These are phyloP conservation scores for Hypoxylon sp. DNA, from an alignment of 2,329 filamentous ascomycete genomes.

Conservation along the genomic window DNA sequence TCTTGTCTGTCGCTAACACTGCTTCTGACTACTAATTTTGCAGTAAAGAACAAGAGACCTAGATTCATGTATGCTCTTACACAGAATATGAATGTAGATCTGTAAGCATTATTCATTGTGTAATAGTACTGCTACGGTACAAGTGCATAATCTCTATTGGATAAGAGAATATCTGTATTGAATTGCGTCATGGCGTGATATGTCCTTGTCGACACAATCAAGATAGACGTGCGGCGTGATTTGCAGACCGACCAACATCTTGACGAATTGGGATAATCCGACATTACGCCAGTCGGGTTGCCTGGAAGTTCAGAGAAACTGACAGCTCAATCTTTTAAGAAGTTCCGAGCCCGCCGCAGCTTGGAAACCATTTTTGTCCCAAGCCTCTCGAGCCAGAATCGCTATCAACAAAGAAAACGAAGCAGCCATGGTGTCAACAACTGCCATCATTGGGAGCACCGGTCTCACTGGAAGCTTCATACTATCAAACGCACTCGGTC, in stretches of 20 bases:
- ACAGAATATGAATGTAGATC: too few relatives aligned
- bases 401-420: background rate
- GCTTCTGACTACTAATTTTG: too few relatives aligned
- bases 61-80: too few relatives aligned
- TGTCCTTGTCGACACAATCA: background rate
- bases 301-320: background rate
- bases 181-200: background rate
- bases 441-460: conserved; percentile 67
- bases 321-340: background rate
- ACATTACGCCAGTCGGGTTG: background rate
- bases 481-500: conserved; percentile 68
- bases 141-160: too few relatives aligned
- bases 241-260: background rate
- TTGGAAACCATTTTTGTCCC: background rate
- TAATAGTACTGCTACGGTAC: too few relatives aligned
- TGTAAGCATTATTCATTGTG: too few relatives aligned
- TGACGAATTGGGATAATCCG: background rate
- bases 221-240: background rate
- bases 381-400: background rate
- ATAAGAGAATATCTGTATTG: background rate
- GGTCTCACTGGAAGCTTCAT: conserved; percentile 78
- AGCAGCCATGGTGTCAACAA: conserved; percentile 55
- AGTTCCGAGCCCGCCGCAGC: background rate
- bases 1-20: too few relatives aligned
- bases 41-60: too few relatives aligned